Base-by-base conservation (phyloP, 441 rosid genomes). In the Adansonia madagascariensis region DNA sequence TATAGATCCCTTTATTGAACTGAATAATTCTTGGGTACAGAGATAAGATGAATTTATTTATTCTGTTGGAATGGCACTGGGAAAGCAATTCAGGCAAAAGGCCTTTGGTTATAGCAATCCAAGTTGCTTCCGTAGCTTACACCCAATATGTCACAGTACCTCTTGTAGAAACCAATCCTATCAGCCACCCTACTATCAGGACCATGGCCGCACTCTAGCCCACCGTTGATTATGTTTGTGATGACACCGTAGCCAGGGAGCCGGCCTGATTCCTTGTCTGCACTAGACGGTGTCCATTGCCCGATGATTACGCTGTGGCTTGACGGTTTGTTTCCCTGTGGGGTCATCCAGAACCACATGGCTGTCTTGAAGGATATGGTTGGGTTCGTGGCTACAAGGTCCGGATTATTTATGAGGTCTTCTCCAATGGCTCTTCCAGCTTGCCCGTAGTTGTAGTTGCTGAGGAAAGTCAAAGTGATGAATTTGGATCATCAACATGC, bases 311-410 rank as follows among this genome's bases (percentile, higher is more conserved):
- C 91, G 1, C 81, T 59, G 31, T 89, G 91, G 84, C 90, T 78
- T 0, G 90, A 88, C 3, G 90, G 93, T 61, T 86, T 88, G 0
- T 82, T 85, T 6, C 77, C 12, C 27, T 86, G 90, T 6, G 84
- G 68, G 6, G 89, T 88, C 92, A 85, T 89, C 92, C 92, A 89
- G 75, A 88, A 89, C 92, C 91, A 89, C 2, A 89, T 35, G 0
- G 92, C 90, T 46, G 90, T 67, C 74, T 76, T 86, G 79, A 89
- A 89, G 1, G 92, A 86, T 43, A 86, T 65, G 3, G 80, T 80
- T 1, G 86, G 55, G 52, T 88, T 79, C 1, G 83, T 86, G 20
- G 84, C 87, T 4, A 88, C 83, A 0, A 67, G 75, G 46, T 88
- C 86, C 3, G 91, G 92, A 59, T 89, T 76, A 49, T 79, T 70